These are phyloP conservation scores for Metarhizium guizhouense DNA, from an alignment of 2,329 filamentous ascomycete species.

Conservation along the genomic window DNA sequence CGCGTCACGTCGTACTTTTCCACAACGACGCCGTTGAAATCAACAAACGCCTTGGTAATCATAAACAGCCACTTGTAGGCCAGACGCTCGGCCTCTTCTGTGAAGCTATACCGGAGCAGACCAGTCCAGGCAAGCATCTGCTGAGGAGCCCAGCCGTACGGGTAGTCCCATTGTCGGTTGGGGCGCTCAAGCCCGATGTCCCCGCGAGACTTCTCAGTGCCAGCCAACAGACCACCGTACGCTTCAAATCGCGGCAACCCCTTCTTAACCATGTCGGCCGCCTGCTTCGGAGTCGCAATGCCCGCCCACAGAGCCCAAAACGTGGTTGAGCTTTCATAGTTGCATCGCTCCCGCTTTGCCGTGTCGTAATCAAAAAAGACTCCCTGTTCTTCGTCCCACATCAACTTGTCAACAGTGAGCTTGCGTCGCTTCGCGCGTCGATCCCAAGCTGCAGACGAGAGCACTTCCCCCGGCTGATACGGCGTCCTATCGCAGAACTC, in stretches of 20 bases:
- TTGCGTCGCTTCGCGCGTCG: slow-evolving; percentile 78
- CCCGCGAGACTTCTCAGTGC: slow-evolving; percentile 83
- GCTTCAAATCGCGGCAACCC: slow-evolving; percentile 83
- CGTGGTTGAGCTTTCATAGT: slow-evolving; percentile 85
- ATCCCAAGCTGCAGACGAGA: slow-evolving; percentile 85
- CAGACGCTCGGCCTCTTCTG: slow-evolving; percentile 78
- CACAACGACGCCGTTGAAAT: slow-evolving; percentile 96
- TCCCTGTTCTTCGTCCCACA: slow-evolving; percentile 85
- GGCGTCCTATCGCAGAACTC: slow-evolving; percentile 66
- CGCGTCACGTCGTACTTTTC: slow-evolving; percentile 98
- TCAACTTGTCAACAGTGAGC: slow-evolving; percentile 78
- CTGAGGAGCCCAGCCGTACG: slow-evolving; percentile 96
- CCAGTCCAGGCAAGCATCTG: slow-evolving; percentile 98
- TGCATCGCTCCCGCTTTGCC: slow-evolving; percentile 66
- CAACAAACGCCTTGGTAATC: slow-evolving; percentile 96
- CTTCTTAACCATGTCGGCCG: slow-evolving; percentile 69
- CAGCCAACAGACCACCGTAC: slow-evolving; percentile 78
- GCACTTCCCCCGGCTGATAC: slow-evolving; percentile 57
- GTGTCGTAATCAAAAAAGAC: slow-evolving; percentile 99
- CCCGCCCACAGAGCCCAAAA: slow-evolving; percentile 98
- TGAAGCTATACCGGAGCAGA: slow-evolving; percentile 82
- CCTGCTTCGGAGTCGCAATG: slow-evolving; percentile 75
- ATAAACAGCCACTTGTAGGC: slow-evolving; percentile 97
- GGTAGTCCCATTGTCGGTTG: slow-evolving; percentile 97
- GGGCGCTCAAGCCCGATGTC: slow-evolving; percentile 70